phyloP scores from a whole-genome alignment of 768 basidiomycete species.

The Boletus rubropictus region DNA sequence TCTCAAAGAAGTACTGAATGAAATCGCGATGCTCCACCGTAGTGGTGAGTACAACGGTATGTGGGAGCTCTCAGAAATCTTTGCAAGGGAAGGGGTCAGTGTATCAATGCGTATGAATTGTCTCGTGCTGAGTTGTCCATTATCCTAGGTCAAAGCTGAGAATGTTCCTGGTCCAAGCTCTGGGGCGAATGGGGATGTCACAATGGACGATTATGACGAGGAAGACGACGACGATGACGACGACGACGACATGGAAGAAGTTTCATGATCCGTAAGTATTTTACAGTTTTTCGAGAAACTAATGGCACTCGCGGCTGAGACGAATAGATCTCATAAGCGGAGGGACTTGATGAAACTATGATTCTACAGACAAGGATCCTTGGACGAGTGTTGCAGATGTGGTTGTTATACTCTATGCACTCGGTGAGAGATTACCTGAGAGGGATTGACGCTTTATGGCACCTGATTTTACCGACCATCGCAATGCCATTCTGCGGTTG shows the following conservation, averaged over 20 bases:
- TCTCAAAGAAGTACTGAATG: constrained; percentile 74
- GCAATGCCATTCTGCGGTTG: too few species aligned
- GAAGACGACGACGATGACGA: constrained; percentile 47
- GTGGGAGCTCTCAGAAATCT: constrained; percentile 76
- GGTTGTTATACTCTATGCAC: too few species aligned
- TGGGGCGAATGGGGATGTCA: constrained; percentile 17
- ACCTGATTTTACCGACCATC: too few species aligned
- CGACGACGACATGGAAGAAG: constrained; percentile 66
- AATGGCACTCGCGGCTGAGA: too few species aligned
- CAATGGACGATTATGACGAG: constrained; percentile 42
- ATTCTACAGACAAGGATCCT: too few species aligned
- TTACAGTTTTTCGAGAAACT: too few species aligned
- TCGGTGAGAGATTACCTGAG: too few species aligned
- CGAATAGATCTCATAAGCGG: too few species aligned
- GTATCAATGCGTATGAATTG: not conserved
- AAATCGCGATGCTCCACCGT: constrained; percentile 71
- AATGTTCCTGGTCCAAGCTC: constrained; percentile 39
- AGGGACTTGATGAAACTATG: too few species aligned
- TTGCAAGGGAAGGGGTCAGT: constrained; percentile 57
- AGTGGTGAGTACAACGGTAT: constrained; percentile 76
- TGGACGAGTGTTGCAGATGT: too few species aligned
- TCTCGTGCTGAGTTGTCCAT: constrained; percentile 3
- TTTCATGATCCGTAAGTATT: constrained; percentile 49
- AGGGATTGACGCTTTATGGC: too few species aligned
- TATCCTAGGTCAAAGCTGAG: constrained; percentile 40